Conservation (phyloP, 1,139 yeast genomes). For the Yamadazyma aaseri region DNA sequence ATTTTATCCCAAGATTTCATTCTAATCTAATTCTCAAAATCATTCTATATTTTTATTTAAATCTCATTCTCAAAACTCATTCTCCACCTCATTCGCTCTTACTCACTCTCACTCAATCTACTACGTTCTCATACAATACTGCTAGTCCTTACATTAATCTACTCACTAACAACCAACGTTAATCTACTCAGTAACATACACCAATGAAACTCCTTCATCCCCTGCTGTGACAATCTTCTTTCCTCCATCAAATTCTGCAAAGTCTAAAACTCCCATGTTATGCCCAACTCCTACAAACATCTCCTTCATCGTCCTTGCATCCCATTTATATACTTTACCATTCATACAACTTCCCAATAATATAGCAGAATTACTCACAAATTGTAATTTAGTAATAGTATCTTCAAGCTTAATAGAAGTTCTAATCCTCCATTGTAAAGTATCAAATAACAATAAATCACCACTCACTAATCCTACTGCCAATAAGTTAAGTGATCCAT, state of each 20-base stretch:
- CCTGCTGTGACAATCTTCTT: constrained; percentile 88
- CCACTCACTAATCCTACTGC: constrained; percentile 93
- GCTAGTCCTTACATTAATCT: too few relatives aligned
- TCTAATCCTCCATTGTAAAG: constrained; percentile 84
- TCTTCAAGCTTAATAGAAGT: constrained; percentile 68
- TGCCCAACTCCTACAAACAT: constrained; percentile 85
- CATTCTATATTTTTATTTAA: too few relatives aligned
- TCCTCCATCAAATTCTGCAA: constrained; percentile 62
- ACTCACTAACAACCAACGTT: too few relatives aligned
- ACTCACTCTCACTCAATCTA: too few relatives aligned
- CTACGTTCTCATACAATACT: too few relatives aligned
- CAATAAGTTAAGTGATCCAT: constrained; percentile 53
- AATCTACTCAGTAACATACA: constrained; percentile 40
- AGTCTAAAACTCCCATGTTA: constrained; percentile 89
- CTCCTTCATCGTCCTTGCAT: constrained; percentile 78
- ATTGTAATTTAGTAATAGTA: constrained; percentile 78
- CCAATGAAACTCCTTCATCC: constrained; percentile 90
- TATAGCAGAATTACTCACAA: constrained; percentile 54
- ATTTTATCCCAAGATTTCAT: too few relatives aligned
- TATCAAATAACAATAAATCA: constrained; percentile 74
- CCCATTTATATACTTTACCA: constrained; percentile 85
- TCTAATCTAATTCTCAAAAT: too few relatives aligned
- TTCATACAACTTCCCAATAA: constrained; percentile 78
- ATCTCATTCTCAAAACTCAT: too few relatives aligned
- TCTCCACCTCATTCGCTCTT: too few relatives aligned